Evolutionary conservation across 805 yeast species (phyloP).

Genomic region (Myxozyma vanderwaltii): DNA sequence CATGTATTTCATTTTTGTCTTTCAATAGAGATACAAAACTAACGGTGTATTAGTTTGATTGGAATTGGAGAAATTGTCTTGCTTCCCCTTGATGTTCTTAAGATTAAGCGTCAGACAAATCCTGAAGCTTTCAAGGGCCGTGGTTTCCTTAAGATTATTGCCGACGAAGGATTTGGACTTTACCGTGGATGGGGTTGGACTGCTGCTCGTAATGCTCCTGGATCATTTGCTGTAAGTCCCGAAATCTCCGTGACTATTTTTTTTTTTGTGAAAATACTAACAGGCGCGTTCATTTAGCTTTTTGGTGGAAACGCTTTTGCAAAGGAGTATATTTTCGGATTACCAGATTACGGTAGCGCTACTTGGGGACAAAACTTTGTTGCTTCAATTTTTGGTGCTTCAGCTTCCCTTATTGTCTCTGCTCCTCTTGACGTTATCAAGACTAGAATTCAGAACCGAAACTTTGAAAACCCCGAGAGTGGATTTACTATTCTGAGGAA

Average conservation of each 20-base stretch:
- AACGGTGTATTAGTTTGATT: constrained; percentile 63
- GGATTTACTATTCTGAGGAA: constrained; percentile 92
- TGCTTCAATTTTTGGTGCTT: constrained; percentile 94
- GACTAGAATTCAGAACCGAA: constrained; percentile 96
- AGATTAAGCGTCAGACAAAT: constrained; percentile 98
- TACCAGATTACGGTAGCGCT: constrained; percentile 84
- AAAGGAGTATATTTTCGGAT: constrained; percentile 88
- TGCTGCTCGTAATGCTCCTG: constrained; percentile 99
- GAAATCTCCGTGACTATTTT: background rate
- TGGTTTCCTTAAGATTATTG: constrained; percentile 82
- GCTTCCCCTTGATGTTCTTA: constrained; percentile 92
- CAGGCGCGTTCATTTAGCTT: constrained; percentile 41
- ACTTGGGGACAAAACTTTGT: constrained; percentile 95
- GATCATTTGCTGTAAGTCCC: constrained; percentile 70
- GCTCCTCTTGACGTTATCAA: constrained; percentile 98
- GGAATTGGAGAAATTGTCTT: constrained; percentile 98
- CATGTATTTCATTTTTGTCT: background rate
- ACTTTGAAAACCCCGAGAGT: constrained; percentile 91
- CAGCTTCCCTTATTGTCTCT: constrained; percentile 91
- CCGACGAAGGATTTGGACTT: constrained; percentile 89
- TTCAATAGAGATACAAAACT: too few relatives aligned
- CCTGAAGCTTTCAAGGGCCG: constrained; percentile 99
- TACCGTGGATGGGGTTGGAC: constrained; percentile 99
- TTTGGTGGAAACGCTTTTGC: constrained; percentile 99
- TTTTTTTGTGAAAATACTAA: constrained; percentile 24